phyloP scores from a whole-genome alignment of 306 rosid species.

The Fagus crenata region DNA sequence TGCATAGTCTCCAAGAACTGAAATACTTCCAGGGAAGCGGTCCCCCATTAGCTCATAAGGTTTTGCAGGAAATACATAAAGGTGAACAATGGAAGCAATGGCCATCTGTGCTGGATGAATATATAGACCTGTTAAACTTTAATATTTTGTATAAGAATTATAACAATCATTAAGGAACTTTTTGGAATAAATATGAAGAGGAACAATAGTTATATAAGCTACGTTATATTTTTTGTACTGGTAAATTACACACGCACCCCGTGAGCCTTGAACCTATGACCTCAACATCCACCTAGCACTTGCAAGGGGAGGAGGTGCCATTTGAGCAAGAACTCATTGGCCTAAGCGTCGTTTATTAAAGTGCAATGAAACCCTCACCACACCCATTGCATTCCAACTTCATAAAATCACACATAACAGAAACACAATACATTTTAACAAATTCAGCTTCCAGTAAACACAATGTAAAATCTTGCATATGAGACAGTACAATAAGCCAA shows the following conservation, averaged over 20 bases:
- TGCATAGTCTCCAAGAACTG: constrained; percentile 95
- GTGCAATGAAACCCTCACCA: neutral
- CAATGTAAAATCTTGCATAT: neutral
- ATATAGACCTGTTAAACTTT: constrained; percentile 54
- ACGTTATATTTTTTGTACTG: too few species aligned
- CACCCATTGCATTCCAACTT: neutral
- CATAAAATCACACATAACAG: neutral
- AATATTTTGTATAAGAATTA: constrained; percentile 3
- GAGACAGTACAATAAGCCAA: neutral
- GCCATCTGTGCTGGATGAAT: constrained; percentile 91
- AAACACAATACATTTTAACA: neutral
- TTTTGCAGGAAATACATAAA: constrained; percentile 91
- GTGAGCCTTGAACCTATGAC: too few species aligned
- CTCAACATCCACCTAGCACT: too few species aligned
- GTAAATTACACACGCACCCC: too few species aligned
- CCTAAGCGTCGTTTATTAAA: too few species aligned
- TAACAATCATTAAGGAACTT: neutral
- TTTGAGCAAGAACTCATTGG: too few species aligned
- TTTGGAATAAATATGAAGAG: neutral
- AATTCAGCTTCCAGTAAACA: neutral
- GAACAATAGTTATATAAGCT: neutral
- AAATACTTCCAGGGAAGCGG: constrained; percentile 65
- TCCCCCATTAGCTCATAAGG: constrained; percentile 98
- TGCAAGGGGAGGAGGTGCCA: too few species aligned
- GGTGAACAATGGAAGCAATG: constrained; percentile 93